Evolutionary conservation across 2,329 filamentous ascomycete genomes (phyloP).

Genomic region (Colletotrichum destructivum): DNA sequence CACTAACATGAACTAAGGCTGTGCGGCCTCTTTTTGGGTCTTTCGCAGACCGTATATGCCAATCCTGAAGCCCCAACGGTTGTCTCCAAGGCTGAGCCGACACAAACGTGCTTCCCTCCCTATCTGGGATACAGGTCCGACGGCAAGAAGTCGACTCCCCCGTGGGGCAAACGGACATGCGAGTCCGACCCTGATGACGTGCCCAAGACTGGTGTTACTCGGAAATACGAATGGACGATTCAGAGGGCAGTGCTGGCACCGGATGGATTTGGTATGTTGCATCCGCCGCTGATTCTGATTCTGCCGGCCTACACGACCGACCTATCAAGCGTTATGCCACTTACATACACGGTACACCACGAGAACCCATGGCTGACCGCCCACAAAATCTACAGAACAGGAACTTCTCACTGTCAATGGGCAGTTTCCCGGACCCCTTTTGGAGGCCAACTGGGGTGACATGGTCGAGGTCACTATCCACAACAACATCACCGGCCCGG

Average conservation of each 20-base stretch:
- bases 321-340: too few relatives aligned
- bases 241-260: slow-evolving; percentile 25
- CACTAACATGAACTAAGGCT: slow-evolving; percentile 12
- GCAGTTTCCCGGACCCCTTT: slow-evolving; percentile 30
- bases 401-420: slow-evolving; percentile 30
- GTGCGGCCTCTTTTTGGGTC: slow-evolving; percentile 17
- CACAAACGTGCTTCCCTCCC: slow-evolving; percentile 17
- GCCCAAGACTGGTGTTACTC: slow-evolving; percentile 34
- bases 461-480: slow-evolving; percentile 31
- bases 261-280: slow-evolving; percentile 33
- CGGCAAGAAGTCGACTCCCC: not conserved
- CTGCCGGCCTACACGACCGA: not conserved
- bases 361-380: not conserved
- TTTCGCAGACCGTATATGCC: slow-evolving; percentile 13
- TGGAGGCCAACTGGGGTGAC: slow-evolving; percentile 40
- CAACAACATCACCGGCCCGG: slow-evolving; percentile 38
- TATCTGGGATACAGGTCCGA: slow-evolving; percentile 9
- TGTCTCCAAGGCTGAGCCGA: not conserved
- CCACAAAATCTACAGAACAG: slow-evolving; percentile 4
- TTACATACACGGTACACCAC: not conserved
- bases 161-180: slow-evolving; percentile 30
- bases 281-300: not conserved
- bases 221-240: slow-evolving; percentile 38
- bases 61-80: not conserved
- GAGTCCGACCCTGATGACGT: slow-evolving; percentile 31